Evolutionary conservation across 257 asterid species (phyloP), one percentile per base, ranked within the genome.

Genomic region (Lycium ferocissimum): DNA sequence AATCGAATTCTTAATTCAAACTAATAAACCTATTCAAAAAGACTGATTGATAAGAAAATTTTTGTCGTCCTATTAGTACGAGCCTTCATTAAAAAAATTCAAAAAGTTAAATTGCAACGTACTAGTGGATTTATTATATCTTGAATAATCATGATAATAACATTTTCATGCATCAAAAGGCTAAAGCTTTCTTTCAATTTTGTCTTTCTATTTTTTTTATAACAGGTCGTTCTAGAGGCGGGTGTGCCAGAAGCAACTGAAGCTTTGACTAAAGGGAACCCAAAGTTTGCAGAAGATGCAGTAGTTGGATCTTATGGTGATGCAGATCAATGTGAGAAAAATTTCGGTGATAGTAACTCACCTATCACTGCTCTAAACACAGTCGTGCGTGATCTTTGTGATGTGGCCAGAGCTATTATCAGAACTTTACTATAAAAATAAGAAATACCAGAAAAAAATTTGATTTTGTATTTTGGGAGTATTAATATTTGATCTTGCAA

Each of bases 331-430:
- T 85, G 88, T 79, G 88, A 87, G 56, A 33, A 17, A 7, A 72
- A 18, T 66, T 87, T 87, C 22, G n/a, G 67, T 20, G 5, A 47
- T 1, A 11, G 13, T 13, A 22, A 78, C 0, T 88, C 90, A 2
- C 88, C 87, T 0, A 10, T 85, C 26, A n/a, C 83, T 18, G 13
- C 70, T 6, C 12, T 59, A 7, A 85, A 88, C 63, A 62, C 61
- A 61, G 13, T 82, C 2, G 84, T 90, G 40, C 90, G 80, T 58
- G 93, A 91, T 7, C 86, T 91, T 22, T 91, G 91, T 18, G 81
- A 43, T 37, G 89, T 91, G 18, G 93, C 92, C 38, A 70, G 38
- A 53, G 89, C 89, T 62, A 76, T 91, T 38, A 87, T 89, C 59
- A 84, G 56, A 26, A 86, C 76, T 51, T 86, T 91, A 87, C 90